Conservation (phyloP, 2,329 filamentous ascomycete species). For the Nothopassalora personata region DNA sequence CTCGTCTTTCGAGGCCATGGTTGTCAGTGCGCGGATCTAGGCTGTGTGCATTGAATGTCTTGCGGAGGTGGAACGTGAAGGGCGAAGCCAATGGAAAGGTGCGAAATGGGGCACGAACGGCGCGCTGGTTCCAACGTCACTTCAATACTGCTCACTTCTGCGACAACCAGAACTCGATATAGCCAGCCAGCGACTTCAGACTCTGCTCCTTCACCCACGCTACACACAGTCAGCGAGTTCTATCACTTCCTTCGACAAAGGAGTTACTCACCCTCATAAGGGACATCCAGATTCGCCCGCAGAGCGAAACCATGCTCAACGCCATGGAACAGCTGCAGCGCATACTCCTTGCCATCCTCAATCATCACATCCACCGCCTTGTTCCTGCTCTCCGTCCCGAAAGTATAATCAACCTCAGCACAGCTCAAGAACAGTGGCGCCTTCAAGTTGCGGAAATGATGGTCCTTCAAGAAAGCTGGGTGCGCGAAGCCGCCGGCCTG, state of each 20-base stretch:
- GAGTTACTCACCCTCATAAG: slow-evolving; percentile 36
- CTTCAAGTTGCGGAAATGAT: slow-evolving; percentile 14
- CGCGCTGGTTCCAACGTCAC: too few species aligned
- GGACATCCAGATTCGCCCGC: slow-evolving; percentile 39
- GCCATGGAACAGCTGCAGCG: slow-evolving; percentile 32
- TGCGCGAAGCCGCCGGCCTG: slow-evolving; percentile 48
- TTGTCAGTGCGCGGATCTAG: too few species aligned
- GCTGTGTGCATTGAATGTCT: too few species aligned
- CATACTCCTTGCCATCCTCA: slow-evolving; percentile 33
- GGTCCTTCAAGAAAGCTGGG: slow-evolving; percentile 47
- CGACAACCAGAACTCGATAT: slow-evolving; percentile 12
- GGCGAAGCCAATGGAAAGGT: too few species aligned
- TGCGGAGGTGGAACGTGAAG: too few species aligned
- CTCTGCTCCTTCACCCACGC: slow-evolving; percentile 12
- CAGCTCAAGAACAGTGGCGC: slow-evolving; percentile 45
- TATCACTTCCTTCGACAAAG: background rate
- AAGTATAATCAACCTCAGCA: slow-evolving; percentile 43
- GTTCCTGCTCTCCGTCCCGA: slow-evolving; percentile 36
- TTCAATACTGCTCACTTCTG: background rate
- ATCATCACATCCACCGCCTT: slow-evolving; percentile 42
- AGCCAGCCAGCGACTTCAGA: slow-evolving; percentile 6
- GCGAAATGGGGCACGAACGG: too few species aligned
- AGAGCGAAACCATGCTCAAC: slow-evolving; percentile 35
- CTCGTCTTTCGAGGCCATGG: too few species aligned
- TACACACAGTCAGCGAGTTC: background rate